These are phyloP conservation scores for Cladosporium halotolerans DNA, from an alignment of 2,329 filamentous ascomycete genomes.

Conservation along the genomic window DNA sequence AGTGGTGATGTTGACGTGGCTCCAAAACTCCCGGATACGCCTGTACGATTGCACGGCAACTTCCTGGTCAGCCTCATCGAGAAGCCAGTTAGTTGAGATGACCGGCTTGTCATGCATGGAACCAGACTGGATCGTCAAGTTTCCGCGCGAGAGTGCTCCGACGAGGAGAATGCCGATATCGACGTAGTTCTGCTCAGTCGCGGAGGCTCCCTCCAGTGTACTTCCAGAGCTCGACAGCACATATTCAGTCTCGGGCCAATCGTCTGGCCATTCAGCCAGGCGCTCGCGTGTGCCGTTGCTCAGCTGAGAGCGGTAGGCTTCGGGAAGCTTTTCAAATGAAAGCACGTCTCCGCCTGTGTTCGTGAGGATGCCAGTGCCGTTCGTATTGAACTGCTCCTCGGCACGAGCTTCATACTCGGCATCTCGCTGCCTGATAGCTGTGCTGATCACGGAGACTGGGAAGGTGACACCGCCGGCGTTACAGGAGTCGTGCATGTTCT, in stretches of 20 bases:
- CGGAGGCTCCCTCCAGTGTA: background rate
- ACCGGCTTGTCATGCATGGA: slow-evolving; percentile 24
- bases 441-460: slow-evolving; percentile 5
- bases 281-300: slow-evolving; percentile 5
- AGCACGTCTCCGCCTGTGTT: slow-evolving; percentile 17
- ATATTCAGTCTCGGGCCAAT: slow-evolving; percentile 22
- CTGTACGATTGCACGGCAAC: slow-evolving; percentile 22
- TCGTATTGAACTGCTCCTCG: slow-evolving; percentile 6
- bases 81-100: slow-evolving; percentile 30
- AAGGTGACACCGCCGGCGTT: slow-evolving; percentile 10
- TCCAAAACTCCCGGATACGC: slow-evolving; percentile 7
- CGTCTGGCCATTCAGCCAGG: slow-evolving; percentile 15
- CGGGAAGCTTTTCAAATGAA: slow-evolving; percentile 19
- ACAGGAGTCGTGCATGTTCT: slow-evolving; percentile 43
- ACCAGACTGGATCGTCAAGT: slow-evolving; percentile 11
- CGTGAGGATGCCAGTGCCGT: slow-evolving; percentile 13
- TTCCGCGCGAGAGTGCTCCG: slow-evolving; percentile 23
- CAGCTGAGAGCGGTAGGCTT: slow-evolving; percentile 12
- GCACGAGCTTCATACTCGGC: background rate
- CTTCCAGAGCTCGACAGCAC: background rate
- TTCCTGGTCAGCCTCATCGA: slow-evolving; percentile 11
- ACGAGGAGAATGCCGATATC: slow-evolving; percentile 21
- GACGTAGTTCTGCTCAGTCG: slow-evolving; percentile 10
- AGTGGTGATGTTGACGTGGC: background rate
- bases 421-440: slow-evolving; percentile 1